These are phyloP conservation scores for Aspergillus felis DNA, from an alignment of 2,329 filamentous ascomycete genomes.

Conservation along the genomic window DNA sequence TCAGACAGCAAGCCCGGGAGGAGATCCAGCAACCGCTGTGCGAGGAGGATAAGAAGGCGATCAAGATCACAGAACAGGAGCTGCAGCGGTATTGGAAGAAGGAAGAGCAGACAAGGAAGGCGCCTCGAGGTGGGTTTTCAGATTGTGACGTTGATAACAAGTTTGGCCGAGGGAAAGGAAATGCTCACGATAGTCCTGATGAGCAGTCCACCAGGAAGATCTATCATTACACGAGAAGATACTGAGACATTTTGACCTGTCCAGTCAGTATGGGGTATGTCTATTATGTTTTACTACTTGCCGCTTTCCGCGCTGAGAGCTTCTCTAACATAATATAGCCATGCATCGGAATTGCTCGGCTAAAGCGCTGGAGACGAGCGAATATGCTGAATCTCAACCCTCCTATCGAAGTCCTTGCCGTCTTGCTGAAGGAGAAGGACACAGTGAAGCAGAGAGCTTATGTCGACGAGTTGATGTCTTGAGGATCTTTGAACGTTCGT, in stretches of 20 bases:
- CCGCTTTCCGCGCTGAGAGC: not conserved
- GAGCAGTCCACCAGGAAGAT: constrained; percentile 68
- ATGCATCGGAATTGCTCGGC: constrained; percentile 76
- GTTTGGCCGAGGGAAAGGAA: not conserved
- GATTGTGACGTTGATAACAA: not conserved
- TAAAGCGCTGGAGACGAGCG: constrained; percentile 85
- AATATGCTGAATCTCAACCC: constrained; percentile 78
- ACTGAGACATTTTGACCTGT: constrained; percentile 86
- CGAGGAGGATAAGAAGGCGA: constrained; percentile 47
- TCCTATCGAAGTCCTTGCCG: constrained; percentile 83
- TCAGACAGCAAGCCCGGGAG: constrained; percentile 48
- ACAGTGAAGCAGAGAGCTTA: constrained; percentile 60
- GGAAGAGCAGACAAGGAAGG: constrained; percentile 65
- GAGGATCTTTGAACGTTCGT: constrained; percentile 1
- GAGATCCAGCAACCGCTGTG: constrained; percentile 33
- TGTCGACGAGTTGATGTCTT: constrained; percentile 44
- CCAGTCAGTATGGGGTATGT: constrained; percentile 84
- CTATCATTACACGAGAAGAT: constrained; percentile 77
- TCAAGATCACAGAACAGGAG: constrained; percentile 62
- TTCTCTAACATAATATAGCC: constrained; percentile 54
- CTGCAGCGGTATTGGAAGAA: constrained; percentile 73
- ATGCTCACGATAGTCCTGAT: not conserved
- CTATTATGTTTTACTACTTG: not conserved
- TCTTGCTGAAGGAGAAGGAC: constrained; percentile 63
- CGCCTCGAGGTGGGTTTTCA: constrained; percentile 50